Percentiles rank a stretch among this genome's conserved stretches.
Evolutionary conservation across 1,284 basidiomycete genomes (phyloP).

Genomic region (Heliocybe sulcata): DNA sequence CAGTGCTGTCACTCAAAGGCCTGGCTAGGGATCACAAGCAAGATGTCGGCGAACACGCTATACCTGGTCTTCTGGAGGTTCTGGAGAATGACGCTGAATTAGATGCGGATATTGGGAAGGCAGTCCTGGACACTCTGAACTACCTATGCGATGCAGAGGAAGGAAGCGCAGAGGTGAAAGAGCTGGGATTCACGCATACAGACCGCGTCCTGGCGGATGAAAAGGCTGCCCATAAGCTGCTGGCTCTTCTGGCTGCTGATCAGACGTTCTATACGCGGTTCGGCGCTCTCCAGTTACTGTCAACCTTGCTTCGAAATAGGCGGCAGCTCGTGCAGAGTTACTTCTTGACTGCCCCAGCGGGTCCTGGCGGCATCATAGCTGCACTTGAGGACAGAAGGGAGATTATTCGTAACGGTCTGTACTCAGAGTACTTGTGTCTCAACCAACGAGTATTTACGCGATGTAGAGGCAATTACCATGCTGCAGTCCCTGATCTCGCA

Average conservation of each 20-base stretch:
- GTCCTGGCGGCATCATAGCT: constrained; percentile 65
- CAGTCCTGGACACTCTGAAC: constrained; percentile 81
- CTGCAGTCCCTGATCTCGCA: constrained; percentile 79
- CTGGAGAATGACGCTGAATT: constrained; percentile 82
- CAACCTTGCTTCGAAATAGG: constrained; percentile 73
- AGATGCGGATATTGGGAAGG: constrained; percentile 87
- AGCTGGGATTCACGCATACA: constrained; percentile 68
- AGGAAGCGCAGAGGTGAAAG: constrained; percentile 33
- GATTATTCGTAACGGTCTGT: constrained; percentile 76
- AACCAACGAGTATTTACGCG: neutral
- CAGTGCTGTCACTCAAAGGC: constrained; percentile 89
- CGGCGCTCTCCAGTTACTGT: constrained; percentile 80
- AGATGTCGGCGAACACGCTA: constrained; percentile 74
- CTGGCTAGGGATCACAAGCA: constrained; percentile 86
- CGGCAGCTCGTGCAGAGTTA: constrained; percentile 80
- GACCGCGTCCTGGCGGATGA: constrained; percentile 67
- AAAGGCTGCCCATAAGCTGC: constrained; percentile 69
- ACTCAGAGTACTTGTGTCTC: constrained; percentile 10
- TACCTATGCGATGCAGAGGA: constrained; percentile 70
- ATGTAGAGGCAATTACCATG: constrained; percentile 75
- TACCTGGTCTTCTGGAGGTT: constrained; percentile 74
- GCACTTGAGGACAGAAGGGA: constrained; percentile 77
- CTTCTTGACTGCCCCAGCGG: constrained; percentile 79
- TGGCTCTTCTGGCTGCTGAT: constrained; percentile 64
- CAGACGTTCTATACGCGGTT: constrained; percentile 85